phyloP scores from a whole-genome alignment of 78 protist species.

The Blattamonas nauphoetae region DNA sequence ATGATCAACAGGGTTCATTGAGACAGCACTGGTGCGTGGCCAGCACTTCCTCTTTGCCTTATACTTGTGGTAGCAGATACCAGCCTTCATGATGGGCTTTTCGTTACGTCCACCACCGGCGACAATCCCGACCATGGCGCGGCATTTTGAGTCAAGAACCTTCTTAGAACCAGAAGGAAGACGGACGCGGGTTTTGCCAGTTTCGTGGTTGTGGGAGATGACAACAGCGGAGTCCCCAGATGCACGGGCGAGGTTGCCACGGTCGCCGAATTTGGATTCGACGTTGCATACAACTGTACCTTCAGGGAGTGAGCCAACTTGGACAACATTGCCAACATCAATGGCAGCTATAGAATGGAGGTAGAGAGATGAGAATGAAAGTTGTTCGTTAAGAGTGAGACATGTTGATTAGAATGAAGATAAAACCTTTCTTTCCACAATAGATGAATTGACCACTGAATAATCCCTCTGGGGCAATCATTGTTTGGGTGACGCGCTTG shows the following conservation, averaged over 20 bases:
- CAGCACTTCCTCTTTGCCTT: slow-evolving; percentile 94
- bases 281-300: slow-evolving; percentile 97
- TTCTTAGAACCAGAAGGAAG: slow-evolving; percentile 95
- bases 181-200: slow-evolving; percentile 75
- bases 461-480: slow-evolving; percentile 96
- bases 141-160: slow-evolving; percentile 58
- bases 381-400: too few relatives aligned
- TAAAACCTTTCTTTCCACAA: slow-evolving; percentile 80
- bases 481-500: slow-evolving; percentile 56
- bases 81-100: slow-evolving; percentile 99
- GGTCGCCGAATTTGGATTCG: slow-evolving; percentile 86
- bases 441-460: slow-evolving; percentile 96
- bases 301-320: slow-evolving; percentile 82
- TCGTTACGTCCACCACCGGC: slow-evolving; percentile 99
- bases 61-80: slow-evolving; percentile 84
- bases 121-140: slow-evolving; percentile 95
- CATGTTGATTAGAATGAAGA: background rate
- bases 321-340: slow-evolving; percentile 92
- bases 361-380: background rate
- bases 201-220: slow-evolving; percentile 82
- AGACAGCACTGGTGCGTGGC: slow-evolving; percentile 97
- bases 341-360: slow-evolving; percentile 53
- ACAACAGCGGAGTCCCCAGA: slow-evolving; percentile 93
- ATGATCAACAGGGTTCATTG: slow-evolving; percentile 95
- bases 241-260: slow-evolving; percentile 83